Evolutionary conservation across 2,329 filamentous ascomycete genomes (phyloP).

Genomic region (Dryadomyces quercivorus): DNA sequence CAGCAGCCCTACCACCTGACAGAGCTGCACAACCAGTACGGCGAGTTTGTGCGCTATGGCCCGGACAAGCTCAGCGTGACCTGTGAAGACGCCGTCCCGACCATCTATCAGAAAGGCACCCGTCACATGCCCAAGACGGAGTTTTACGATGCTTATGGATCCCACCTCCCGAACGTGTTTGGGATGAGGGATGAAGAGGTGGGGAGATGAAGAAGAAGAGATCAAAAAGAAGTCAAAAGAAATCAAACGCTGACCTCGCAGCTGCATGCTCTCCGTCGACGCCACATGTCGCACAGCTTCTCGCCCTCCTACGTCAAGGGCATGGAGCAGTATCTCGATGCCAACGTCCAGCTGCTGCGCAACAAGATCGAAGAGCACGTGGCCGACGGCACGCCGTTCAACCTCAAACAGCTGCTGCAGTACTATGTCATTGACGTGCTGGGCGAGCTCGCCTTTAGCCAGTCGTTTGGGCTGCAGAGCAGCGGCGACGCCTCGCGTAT

Average conservation of each 20-base stretch:
- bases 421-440: constrained; percentile 17
- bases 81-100: constrained; percentile 15
- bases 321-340: constrained; percentile 22
- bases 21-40: constrained; percentile 15
- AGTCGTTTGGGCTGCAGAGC: constrained; percentile 18
- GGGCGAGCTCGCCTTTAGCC: constrained; percentile 20
- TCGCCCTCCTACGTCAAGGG: constrained; percentile 20
- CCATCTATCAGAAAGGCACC: constrained; percentile 12
- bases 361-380: constrained; percentile 11
- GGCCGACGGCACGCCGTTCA: constrained; percentile 12
- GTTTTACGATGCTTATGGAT: constrained; percentile 22
- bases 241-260: not conserved
- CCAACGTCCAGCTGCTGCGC: constrained; percentile 18
- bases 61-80: constrained; percentile 20
- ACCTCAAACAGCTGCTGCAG: constrained; percentile 19
- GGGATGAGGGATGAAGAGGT: constrained; percentile 19
- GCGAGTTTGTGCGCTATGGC: constrained; percentile 18
- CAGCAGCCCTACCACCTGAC: constrained; percentile 16
- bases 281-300: constrained; percentile 21
- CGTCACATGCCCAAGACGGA: constrained; percentile 20
- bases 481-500: constrained; percentile 16
- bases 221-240: not conserved
- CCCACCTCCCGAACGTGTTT: constrained; percentile 20
- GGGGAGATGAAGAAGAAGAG: too few species aligned
- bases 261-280: constrained; percentile 14